Conservation (phyloP, 768 basidiomycete species). For the Suillus americanus region DNA sequence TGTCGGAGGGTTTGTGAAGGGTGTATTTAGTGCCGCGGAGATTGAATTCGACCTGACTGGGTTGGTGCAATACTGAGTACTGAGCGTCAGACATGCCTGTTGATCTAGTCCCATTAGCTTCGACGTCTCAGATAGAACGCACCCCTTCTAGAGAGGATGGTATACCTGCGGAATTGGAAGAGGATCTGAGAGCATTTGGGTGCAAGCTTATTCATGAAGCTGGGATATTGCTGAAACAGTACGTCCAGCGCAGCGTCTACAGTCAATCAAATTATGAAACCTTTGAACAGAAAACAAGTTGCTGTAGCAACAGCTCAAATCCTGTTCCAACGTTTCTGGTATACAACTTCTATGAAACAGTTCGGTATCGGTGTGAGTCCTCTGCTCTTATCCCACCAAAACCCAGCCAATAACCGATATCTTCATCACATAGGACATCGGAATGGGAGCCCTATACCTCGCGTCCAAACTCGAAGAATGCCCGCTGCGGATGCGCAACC, state of each 20-base stretch:
- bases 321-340: constrained; percentile 96
- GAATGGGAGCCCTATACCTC: constrained; percentile 85
- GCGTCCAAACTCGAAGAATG: constrained; percentile 93
- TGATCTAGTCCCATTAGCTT: constrained; percentile 79
- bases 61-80: background rate
- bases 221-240: constrained; percentile 90
- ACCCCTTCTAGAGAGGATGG: constrained; percentile 85
- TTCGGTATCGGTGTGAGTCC: constrained; percentile 86
- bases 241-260: constrained; percentile 25
- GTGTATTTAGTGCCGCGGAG: constrained; percentile 4
- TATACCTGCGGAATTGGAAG: constrained; percentile 77
- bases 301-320: constrained; percentile 97
- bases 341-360: constrained; percentile 89
- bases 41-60: constrained; percentile 1
- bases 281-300: constrained; percentile 77
- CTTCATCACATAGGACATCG: constrained; percentile 61
- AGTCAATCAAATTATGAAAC: background rate
- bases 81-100: constrained; percentile 37
- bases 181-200: constrained; percentile 86
- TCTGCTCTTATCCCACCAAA: background rate
- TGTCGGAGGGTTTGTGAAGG: background rate
- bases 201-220: constrained; percentile 96
- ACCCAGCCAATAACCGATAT: constrained; percentile 8
- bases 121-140: constrained; percentile 70
- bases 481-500: constrained; percentile 86